Evolutionary conservation across 83 land plant genomes (phyloP).

Genomic region (Picea engelmannii): DNA sequence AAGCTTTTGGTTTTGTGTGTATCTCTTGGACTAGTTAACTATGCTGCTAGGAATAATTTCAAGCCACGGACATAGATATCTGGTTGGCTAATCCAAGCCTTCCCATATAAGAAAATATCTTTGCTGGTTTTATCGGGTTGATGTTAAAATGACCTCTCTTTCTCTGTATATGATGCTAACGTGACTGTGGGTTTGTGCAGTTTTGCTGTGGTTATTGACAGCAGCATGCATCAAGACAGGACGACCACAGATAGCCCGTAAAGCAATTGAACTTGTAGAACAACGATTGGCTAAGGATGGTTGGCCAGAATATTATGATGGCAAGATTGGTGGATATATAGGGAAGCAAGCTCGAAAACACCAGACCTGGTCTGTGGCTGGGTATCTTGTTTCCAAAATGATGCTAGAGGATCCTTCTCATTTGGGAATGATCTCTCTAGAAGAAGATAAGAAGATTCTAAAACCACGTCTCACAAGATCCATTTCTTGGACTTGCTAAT

Average conservation of each 20-base stretch:
- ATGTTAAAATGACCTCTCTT: not conserved
- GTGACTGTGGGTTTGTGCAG: conserved; percentile 20
- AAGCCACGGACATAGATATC: not conserved
- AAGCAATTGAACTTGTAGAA: conserved; percentile 34
- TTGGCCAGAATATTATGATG: conserved; percentile 50
- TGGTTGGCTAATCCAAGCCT: not conserved
- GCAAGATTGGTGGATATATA: conserved; percentile 34
- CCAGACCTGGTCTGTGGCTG: conserved; percentile 46
- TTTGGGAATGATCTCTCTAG: conserved; percentile 24
- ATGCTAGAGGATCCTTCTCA: conserved; percentile 37
- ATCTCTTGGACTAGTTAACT: too few relatives aligned
- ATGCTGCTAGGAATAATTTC: too few relatives aligned
- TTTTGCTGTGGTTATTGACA: conserved; percentile 39
- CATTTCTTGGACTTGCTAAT: conserved; percentile 18
- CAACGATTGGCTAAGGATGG: conserved; percentile 32
- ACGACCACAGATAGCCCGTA: conserved; percentile 43
- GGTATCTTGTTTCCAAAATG: conserved; percentile 45
- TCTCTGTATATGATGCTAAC: not conserved
- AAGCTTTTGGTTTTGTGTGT: too few relatives aligned
- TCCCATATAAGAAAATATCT: not conserved
- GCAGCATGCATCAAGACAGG: conserved; percentile 47
- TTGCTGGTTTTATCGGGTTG: not conserved
- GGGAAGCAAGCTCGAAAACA: conserved; percentile 43
- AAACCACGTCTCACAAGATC: conserved; percentile 31
- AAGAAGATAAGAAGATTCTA: conserved; percentile 29